Evolutionary conservation across 2,329 filamentous ascomycete species (phyloP), one percentile per base, ranked within the genome.

Genomic region (Pseudogymnoascus sp.): DNA sequence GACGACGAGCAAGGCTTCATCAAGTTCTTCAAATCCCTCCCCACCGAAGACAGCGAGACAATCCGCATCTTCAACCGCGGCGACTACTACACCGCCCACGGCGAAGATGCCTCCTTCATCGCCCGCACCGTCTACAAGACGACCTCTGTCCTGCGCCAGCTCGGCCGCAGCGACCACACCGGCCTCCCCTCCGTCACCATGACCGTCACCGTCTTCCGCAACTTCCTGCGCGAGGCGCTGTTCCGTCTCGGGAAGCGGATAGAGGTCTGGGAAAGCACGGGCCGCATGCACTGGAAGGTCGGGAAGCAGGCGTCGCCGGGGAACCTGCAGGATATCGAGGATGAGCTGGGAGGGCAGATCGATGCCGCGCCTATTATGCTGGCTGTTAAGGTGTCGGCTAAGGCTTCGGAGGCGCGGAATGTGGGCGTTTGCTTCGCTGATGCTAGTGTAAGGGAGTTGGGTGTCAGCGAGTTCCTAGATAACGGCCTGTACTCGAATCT

Each of bases 401-500:
- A 90, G 73, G 90, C 91, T 1, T 84, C 84, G 0, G 93, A 97
- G 74, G 90, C 89, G 5, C 84, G 95, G 53, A 90, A 84, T 67
- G 89, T 99, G 0, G 95, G 95, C 7, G 93, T 99, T 4, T 97
- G 95, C 76, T 99, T 99, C 73, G 96, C 95, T 6, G 95, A 99
- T 79, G 95, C 96, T 0, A 97, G 91, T 68, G 93, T 97, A 26
- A 84, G 95, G 61, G 95, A 99, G 78, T 82, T 99, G 2, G 95
- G 95, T 7, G 92, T 99, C 62, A 96, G 91, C 79, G 96, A 99
- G 73, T 99, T 99, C 68, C 84, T 96, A n/a, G 95, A 99, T 80
- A 99, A 97, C 72, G 95, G 99, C 73, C 81, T 97, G 8, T 99
- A 96, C 78, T 97, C 93, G 61, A 99, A 99, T 74, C 96, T 99